These are phyloP conservation scores for Podospora pseudocomata DNA, from an alignment of 495 filamentous ascomycete genomes.

Conservation along the genomic window DNA sequence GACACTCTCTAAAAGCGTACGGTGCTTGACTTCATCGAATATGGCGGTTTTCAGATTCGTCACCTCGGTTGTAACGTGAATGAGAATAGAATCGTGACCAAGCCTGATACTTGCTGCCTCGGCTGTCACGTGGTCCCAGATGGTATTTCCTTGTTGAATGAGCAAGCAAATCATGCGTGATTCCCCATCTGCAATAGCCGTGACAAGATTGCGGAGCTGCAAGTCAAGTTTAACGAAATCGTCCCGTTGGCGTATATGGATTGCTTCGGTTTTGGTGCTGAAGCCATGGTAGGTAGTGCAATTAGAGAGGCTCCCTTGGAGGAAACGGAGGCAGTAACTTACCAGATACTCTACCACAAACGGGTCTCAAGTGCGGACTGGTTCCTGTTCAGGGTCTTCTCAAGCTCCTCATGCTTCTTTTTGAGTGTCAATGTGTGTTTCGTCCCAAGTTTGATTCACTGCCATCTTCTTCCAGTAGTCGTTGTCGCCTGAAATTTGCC, in stretches of 20 bases:
- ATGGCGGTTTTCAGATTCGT: not conserved
- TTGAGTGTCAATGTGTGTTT: too few relatives aligned
- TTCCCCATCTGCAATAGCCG: not conserved
- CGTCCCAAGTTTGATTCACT: too few relatives aligned
- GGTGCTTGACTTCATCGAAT: not conserved
- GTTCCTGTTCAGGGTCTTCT: not conserved
- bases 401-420: not conserved
- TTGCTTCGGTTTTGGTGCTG: not conserved
- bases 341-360: not conserved
- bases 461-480: too few relatives aligned
- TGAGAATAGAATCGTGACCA: too few relatives aligned
- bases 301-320: not conserved
- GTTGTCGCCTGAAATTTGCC: too few relatives aligned
- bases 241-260: not conserved
- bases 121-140: not conserved
- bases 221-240: not conserved
- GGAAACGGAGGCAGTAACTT: not conserved
- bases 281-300: too few relatives aligned
- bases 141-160: not conserved
- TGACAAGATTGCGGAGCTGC: not conserved
- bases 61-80: not conserved
- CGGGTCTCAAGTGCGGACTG: not conserved
- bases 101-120: too few relatives aligned
- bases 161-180: not conserved
- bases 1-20: constrained; percentile 8